phyloP scores from a whole-genome alignment of 1,139 yeast genomes.

The Blastobotrys malaysiensis region DNA sequence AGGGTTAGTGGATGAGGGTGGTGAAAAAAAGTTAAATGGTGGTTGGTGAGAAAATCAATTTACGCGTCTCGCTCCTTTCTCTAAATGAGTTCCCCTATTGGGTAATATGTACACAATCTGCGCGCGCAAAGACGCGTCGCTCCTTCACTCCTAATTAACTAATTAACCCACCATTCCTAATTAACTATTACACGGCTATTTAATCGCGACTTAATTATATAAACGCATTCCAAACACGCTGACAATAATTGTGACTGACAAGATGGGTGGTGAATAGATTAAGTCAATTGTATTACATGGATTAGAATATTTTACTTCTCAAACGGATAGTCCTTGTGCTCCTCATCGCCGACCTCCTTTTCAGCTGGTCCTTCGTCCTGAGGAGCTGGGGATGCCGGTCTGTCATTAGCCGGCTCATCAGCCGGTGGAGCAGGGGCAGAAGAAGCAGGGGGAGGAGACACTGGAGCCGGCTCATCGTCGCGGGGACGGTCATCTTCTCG shows the following conservation, averaged over 20 bases:
- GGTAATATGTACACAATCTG: background rate
- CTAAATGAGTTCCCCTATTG: background rate
- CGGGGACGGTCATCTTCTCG: background rate
- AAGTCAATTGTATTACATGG: background rate
- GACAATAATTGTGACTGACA: too few relatives aligned
- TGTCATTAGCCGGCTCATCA: background rate
- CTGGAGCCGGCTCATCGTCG: too few relatives aligned
- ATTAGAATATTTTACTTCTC: background rate
- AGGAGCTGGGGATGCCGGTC: background rate
- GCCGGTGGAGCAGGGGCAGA: background rate
- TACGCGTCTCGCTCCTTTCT: background rate
- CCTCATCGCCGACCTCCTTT: background rate
- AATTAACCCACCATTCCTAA: too few relatives aligned
- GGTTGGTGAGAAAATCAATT: background rate
- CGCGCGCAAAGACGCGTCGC: background rate
- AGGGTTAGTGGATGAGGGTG: background rate
- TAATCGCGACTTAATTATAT: too few relatives aligned
- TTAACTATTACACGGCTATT: too few relatives aligned
- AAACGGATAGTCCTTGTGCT: background rate
- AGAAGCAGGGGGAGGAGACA: background rate
- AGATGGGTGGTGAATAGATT: background rate
- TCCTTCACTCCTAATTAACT: background rate
- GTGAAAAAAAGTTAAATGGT: background rate
- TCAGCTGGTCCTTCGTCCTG: background rate
- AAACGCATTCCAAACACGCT: too few relatives aligned